Evolutionary conservation across 176 grass and related monocot species (phyloP), one percentile per base, ranked within the genome.

Genomic region (Triticum aestivum): DNA sequence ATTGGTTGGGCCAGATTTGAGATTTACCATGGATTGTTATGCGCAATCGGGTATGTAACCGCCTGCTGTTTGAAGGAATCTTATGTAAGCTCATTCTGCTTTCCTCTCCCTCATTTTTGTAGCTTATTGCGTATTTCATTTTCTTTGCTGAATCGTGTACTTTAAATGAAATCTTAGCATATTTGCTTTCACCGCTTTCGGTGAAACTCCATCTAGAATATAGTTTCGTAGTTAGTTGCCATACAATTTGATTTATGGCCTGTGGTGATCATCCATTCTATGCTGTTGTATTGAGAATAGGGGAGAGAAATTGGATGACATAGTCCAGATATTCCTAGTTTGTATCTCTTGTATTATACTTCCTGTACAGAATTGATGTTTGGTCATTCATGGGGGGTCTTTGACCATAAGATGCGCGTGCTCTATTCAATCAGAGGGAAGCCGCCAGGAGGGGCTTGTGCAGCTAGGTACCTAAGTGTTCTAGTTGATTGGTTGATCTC

Each of bases 1-100:
- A 84, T 93, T 29, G 71, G 77, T 74, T 87, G 26, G 83, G 70
- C 56, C 93, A 98, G 95, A 87, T 98, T 93, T 87, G 95, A 98
- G 89, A 95, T 80, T 81, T 92, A 86, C 79, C 95, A 98, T 82
- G 95, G 95, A 82, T 69, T 86, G 6, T 85, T 98, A 83, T 98
- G 91, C 87, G 86, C 93, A 20, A 90, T 93, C 6, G 95, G 95
- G 81, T 95, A 92, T 90, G 69, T 88, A 73, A 86, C 91, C 9
- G 93, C 95, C 68, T 91, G 94, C 63, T 90, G 89, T 87, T 86
- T 93, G 87, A 95, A 98, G 86, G 85, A 92, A 78, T 86, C 87
- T 79, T 90, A 79, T 86, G 95, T 95, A 87, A 61, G 95, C 33
- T 87, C 47, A 83, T 77, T 12, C 41, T 75, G 34, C 61, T 86